These are phyloP conservation scores for Naganishia antarctica DNA, from an alignment of 768 basidiomycete species.

Conservation along the genomic window DNA sequence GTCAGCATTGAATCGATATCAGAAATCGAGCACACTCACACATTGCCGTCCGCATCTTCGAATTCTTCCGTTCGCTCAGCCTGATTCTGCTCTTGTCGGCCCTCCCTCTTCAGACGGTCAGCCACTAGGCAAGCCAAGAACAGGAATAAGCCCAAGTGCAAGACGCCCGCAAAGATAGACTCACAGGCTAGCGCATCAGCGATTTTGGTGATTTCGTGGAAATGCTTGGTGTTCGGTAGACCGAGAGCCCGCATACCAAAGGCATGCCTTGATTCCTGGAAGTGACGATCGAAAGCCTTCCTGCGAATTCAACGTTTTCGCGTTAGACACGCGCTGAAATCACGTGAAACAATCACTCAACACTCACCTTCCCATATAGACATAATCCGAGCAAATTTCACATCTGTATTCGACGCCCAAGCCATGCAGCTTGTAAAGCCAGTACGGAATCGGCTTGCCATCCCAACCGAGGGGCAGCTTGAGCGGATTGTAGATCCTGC, in stretches of 20 bases:
- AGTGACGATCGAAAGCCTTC: constrained; percentile 44
- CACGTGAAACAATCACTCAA: background rate
- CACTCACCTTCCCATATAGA: constrained; percentile 86
- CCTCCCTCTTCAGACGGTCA: constrained; percentile 94
- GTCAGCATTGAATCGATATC: background rate
- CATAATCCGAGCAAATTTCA: constrained; percentile 93
- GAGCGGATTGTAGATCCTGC: constrained; percentile 94
- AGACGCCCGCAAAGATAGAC: constrained; percentile 48
- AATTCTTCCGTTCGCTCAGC: constrained; percentile 96
- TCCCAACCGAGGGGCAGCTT: constrained; percentile 97
- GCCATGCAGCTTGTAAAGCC: constrained; percentile 96
- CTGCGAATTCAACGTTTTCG: constrained; percentile 28
- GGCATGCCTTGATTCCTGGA: constrained; percentile 85
- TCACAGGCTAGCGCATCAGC: constrained; percentile 88
- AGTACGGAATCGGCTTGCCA: constrained; percentile 97
- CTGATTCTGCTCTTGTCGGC: constrained; percentile 85
- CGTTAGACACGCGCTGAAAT: background rate
- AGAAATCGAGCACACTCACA: constrained; percentile 43
- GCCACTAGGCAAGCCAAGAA: constrained; percentile 60
- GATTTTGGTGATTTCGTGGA: constrained; percentile 96
- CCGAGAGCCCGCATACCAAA: constrained; percentile 98
- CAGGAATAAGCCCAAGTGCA: background rate
- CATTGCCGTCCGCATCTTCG: constrained; percentile 97
- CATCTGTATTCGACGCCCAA: constrained; percentile 96
- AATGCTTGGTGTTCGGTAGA: constrained; percentile 96